These are phyloP conservation scores for Calocybe cyanea DNA, from an alignment of 768 basidiomycete species.

Conservation along the genomic window DNA sequence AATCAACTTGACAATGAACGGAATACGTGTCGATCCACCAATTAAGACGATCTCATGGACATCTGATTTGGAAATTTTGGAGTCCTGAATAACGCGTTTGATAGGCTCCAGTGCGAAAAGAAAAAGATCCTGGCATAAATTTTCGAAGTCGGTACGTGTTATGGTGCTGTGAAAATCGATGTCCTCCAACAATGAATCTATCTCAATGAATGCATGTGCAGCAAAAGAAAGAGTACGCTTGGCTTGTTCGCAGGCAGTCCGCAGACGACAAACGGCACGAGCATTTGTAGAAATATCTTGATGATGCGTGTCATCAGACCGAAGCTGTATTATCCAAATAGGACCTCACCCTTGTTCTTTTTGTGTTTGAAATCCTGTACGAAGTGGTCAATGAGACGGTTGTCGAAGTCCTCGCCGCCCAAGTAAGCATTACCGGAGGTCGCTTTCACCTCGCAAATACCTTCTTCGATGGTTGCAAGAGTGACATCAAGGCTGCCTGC, in stretches of 20 bases:
- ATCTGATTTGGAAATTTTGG: slow-evolving; percentile 94
- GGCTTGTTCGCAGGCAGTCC: slow-evolving; percentile 97
- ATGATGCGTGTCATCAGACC: not conserved
- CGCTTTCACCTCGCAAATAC: slow-evolving; percentile 97
- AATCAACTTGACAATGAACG: not conserved
- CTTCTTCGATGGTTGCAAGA: slow-evolving; percentile 92
- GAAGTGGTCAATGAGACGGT: slow-evolving; percentile 96
- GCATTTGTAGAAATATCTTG: slow-evolving; percentile 83
- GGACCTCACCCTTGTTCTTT: slow-evolving; percentile 79
- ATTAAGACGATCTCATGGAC: slow-evolving; percentile 61
- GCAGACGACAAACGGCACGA: slow-evolving; percentile 94
- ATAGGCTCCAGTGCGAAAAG: slow-evolving; percentile 90
- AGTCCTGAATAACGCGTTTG: slow-evolving; percentile 96
- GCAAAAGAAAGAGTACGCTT: slow-evolving; percentile 98
- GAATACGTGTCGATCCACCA: not conserved
- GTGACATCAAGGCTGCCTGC: slow-evolving; percentile 99
- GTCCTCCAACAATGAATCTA: slow-evolving; percentile 96
- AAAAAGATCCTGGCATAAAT: slow-evolving; percentile 94
- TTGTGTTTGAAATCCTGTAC: slow-evolving; percentile 97
- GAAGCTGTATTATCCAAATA: too few relatives aligned
- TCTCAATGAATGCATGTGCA: slow-evolving; percentile 94
- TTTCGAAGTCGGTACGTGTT: slow-evolving; percentile 97
- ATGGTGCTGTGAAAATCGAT: slow-evolving; percentile 98
- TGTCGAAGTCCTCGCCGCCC: slow-evolving; percentile 98
- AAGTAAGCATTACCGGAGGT: slow-evolving; percentile 98